These are phyloP conservation scores for Bathelium albidoporum DNA, from an alignment of 495 filamentous ascomycete species.

Conservation along the genomic window DNA sequence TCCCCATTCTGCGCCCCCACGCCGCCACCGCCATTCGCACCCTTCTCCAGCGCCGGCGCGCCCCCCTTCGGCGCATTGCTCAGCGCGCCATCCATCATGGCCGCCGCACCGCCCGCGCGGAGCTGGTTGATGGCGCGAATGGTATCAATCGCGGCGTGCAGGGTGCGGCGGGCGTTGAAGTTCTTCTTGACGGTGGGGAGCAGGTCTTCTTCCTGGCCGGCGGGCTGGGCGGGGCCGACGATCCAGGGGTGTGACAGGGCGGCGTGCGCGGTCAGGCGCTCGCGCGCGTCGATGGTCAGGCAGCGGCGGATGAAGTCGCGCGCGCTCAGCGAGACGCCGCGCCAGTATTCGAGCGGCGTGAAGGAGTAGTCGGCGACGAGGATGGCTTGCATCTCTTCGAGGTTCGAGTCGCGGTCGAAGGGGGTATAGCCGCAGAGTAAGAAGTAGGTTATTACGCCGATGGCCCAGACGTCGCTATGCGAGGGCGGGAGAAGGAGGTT, in stretches of 20 bases:
- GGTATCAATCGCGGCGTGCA: slow-evolving; percentile 95
- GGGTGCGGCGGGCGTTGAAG: slow-evolving; percentile 87
- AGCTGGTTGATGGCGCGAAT: slow-evolving; percentile 97
- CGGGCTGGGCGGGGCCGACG: slow-evolving; percentile 43
- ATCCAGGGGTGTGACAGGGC: slow-evolving; percentile 86
- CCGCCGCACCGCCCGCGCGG: slow-evolving; percentile 64
- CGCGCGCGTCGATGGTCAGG: slow-evolving; percentile 75
- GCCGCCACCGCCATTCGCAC: slow-evolving; percentile 27
- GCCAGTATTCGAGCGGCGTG: slow-evolving; percentile 94
- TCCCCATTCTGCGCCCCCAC: slow-evolving; percentile 15
- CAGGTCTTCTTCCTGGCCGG: slow-evolving; percentile 65
- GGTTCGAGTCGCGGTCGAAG: slow-evolving; percentile 92
- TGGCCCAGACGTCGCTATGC: slow-evolving; percentile 63
- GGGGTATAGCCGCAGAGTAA: slow-evolving; percentile 96
- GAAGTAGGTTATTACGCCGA: slow-evolving; percentile 87
- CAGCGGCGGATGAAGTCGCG: slow-evolving; percentile 84
- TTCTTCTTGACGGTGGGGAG: slow-evolving; percentile 96
- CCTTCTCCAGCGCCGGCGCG: slow-evolving; percentile 25
- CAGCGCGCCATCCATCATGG: slow-evolving; percentile 70
- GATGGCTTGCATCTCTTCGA: slow-evolving; percentile 99
- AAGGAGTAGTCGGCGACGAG: slow-evolving; percentile 92
- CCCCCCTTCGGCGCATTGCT: slow-evolving; percentile 51
- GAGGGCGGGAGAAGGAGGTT: slow-evolving; percentile 5
- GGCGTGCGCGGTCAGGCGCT: slow-evolving; percentile 89
- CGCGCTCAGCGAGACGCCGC: slow-evolving; percentile 73